Percentiles rank a stretch among this genome's conserved stretches.
Evolutionary conservation across 1,284 basidiomycete species (phyloP).

Genomic region (Cryptococcus sp.): DNA sequence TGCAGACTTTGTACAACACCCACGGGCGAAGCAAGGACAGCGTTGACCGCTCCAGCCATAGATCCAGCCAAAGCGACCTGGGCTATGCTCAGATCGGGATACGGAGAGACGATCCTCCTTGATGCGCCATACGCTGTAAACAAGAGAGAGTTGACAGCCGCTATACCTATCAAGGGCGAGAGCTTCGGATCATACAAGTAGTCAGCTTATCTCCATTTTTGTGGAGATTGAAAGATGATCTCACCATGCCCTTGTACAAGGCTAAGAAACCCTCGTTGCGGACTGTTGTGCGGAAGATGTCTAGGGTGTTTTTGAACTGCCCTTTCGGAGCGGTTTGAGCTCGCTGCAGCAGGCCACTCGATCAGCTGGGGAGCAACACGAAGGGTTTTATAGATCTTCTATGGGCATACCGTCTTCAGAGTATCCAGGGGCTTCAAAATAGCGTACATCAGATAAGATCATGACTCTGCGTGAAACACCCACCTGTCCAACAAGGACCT

Average conservation of each 20-base stretch:
- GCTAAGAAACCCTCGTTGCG: constrained; percentile 86
- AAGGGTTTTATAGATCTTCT: too few species aligned
- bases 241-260: constrained; percentile 76
- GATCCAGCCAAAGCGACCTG: constrained; percentile 83
- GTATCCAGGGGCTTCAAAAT: constrained; percentile 65
- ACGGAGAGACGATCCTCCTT: constrained; percentile 82
- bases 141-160: constrained; percentile 91
- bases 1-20: constrained; percentile 21
- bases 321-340: constrained; percentile 57
- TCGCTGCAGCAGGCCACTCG: constrained; percentile 27
- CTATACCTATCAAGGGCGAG: constrained; percentile 88
- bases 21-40: constrained; percentile 83
- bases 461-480: constrained; percentile 12
- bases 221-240: not conserved
- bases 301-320: constrained; percentile 84
- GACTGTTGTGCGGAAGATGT: constrained; percentile 77
- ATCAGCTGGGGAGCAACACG: not conserved
- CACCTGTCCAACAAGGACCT: constrained; percentile 77
- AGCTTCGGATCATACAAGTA: constrained; percentile 53
- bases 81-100: constrained; percentile 72
- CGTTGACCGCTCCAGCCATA: constrained; percentile 87
- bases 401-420: constrained; percentile 61
- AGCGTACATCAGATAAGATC: not conserved
- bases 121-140: constrained; percentile 87
- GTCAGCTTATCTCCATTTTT: too few species aligned